Percentiles rank a stretch among this genome's conserved stretches.
phyloP scores from a whole-genome alignment of 805 yeast genomes.

The Candida michaelii region DNA sequence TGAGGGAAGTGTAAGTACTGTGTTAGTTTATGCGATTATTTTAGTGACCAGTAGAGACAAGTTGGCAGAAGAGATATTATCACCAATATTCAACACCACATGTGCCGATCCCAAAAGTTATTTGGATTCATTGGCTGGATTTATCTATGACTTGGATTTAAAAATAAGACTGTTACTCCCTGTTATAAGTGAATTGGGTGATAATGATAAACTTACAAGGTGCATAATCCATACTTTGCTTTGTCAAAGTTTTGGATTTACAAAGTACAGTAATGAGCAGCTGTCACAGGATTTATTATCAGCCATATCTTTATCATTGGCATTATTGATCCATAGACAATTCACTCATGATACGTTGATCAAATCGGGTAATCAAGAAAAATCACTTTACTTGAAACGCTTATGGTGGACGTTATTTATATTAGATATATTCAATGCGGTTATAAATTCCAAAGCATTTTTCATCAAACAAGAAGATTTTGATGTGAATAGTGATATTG shows the following conservation, averaged over 20 bases:
- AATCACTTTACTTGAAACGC: constrained; percentile 21
- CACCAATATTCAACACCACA: constrained; percentile 10
- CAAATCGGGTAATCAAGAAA: not conserved
- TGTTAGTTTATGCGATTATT: constrained; percentile 27
- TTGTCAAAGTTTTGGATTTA: constrained; percentile 25
- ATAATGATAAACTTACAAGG: constrained; percentile 26
- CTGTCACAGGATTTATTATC: constrained; percentile 28
- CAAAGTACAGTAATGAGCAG: constrained; percentile 29
- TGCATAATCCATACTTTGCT: constrained; percentile 23
- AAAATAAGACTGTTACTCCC: constrained; percentile 34
- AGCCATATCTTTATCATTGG: constrained; percentile 19
- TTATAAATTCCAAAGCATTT: constrained; percentile 26
- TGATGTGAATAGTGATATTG: constrained; percentile 16
- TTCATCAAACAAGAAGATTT: constrained; percentile 32
- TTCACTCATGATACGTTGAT: constrained; percentile 8
- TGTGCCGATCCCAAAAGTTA: not conserved
- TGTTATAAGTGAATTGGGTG: constrained; percentile 31
- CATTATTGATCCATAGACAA: constrained; percentile 12
- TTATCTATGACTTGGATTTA: constrained; percentile 21
- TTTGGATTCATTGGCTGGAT: constrained; percentile 4
- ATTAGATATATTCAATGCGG: constrained; percentile 32
- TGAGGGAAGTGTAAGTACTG: constrained; percentile 19
- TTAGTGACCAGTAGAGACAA: constrained; percentile 28
- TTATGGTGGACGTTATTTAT: constrained; percentile 37
- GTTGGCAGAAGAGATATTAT: constrained; percentile 24